phyloP scores from a whole-genome alignment of 73 alveolate species.

The Halteria grandinella region DNA sequence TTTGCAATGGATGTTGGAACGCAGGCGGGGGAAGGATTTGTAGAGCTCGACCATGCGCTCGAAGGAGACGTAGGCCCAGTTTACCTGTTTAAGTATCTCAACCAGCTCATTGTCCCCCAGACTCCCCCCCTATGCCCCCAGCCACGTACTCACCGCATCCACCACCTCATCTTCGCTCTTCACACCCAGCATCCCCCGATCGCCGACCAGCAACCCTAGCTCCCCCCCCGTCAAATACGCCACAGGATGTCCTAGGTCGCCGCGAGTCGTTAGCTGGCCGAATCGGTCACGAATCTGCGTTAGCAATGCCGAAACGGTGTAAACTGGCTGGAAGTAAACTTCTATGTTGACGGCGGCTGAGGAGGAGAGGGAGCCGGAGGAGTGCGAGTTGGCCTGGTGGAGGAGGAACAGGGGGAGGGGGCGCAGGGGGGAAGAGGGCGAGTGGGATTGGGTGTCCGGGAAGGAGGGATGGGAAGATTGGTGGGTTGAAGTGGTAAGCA shows the following conservation, averaged over 20 bases:
- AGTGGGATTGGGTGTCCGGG: too few species aligned
- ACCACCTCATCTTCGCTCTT: conserved; percentile 53
- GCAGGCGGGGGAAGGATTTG: conserved; percentile 8
- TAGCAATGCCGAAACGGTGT: conserved; percentile 16
- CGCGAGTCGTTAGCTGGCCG: conserved; percentile 16
- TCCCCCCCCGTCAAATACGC: conserved; percentile 3
- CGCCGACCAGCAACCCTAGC: conserved; percentile 2
- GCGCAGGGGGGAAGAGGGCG: too few species aligned
- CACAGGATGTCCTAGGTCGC: neutral
- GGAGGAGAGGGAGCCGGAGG: too few species aligned
- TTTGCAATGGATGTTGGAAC: conserved; percentile 14
- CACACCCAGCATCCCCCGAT: conserved; percentile 34
- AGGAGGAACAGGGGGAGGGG: too few species aligned
- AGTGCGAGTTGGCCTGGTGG: too few species aligned
- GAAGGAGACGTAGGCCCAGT: conserved; percentile 51
- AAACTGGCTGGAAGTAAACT: conserved; percentile 23
- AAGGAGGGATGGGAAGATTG: too few species aligned
- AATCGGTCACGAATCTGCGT: conserved; percentile 12
- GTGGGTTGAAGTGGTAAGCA: too few species aligned
- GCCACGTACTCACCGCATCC: conserved; percentile 10
- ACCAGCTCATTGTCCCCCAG: conserved; percentile 17
- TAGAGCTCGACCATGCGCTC: conserved; percentile 42
- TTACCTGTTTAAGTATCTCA: conserved; percentile 9
- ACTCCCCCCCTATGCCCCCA: neutral
- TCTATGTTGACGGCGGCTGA: conserved; percentile 45